Conservation (phyloP, 2,329 filamentous ascomycete species). For the Fusarium sp. region DNA sequence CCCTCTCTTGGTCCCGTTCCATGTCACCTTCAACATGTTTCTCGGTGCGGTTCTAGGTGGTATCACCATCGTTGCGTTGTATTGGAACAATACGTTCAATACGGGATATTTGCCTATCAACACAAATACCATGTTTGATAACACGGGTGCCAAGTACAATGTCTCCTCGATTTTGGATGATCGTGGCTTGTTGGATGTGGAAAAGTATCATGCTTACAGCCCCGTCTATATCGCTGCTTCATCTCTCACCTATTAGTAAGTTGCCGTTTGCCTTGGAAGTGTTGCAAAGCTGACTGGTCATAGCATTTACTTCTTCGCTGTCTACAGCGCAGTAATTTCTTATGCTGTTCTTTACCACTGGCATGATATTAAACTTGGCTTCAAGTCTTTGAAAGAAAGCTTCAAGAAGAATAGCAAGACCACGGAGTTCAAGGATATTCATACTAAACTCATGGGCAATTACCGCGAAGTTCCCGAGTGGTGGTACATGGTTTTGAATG, state of each 20-base stretch:
- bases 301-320: conserved; percentile 41
- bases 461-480: conserved; percentile 62
- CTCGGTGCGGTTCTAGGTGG: conserved; percentile 51
- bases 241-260: conserved; percentile 37
- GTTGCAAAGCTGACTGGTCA: accelerated
- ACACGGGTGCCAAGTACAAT: conserved; percentile 55
- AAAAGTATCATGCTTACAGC: conserved; percentile 51
- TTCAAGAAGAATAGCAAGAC: conserved; percentile 21
- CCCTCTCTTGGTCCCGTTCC: conserved; percentile 52
- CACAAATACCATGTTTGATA: conserved; percentile 58
- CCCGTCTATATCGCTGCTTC: conserved; percentile 48
- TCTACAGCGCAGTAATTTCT: conserved; percentile 50
- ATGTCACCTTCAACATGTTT: conserved; percentile 52
- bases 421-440: conserved; percentile 53
- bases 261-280: accelerated
- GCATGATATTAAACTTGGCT: conserved; percentile 49
- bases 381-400: conserved; percentile 35
- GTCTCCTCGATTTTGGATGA: conserved; percentile 57
- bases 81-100: conserved; percentile 57
- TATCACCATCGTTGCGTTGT: conserved; percentile 55
- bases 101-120: conserved; percentile 62
- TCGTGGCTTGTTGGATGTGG: conserved; percentile 47
- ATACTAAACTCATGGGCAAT: conserved; percentile 55
- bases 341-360: conserved; percentile 52
- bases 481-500: conserved; percentile 52